A percentile compares a stretch with the other conserved stretches of the same genome.
These are phyloP conservation scores for Talaromyces atroroseus DNA, from an alignment of 2,329 filamentous ascomycete genomes.

Conservation along the genomic window DNA sequence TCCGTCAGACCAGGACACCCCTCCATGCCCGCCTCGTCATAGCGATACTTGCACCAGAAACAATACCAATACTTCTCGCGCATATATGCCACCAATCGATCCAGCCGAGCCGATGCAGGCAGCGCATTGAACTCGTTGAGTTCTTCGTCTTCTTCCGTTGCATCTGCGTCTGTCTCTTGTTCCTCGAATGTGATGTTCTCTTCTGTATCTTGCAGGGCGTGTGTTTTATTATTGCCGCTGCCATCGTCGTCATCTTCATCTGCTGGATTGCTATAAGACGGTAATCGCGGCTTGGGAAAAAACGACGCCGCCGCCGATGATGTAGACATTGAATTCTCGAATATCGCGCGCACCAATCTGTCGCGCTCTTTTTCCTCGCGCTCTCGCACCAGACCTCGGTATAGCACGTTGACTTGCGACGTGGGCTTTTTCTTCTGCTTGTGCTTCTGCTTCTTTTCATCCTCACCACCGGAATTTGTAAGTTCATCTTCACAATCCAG, in stretches of 20 bases:
- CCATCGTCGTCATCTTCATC: slow-evolving; percentile 43
- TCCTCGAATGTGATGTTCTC: slow-evolving; percentile 39
- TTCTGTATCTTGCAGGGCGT: slow-evolving; percentile 58
- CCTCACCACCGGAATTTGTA: too few relatives aligned
- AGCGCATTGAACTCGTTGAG: slow-evolving; percentile 73
- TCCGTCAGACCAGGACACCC: slow-evolving; percentile 84
- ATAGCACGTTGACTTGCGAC: slow-evolving; percentile 69
- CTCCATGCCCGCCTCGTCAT: slow-evolving; percentile 67
- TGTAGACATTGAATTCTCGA: slow-evolving; percentile 25
- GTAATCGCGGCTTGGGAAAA: slow-evolving; percentile 43
- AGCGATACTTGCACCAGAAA: slow-evolving; percentile 91
- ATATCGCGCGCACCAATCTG: slow-evolving; percentile 26
- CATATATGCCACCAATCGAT: slow-evolving; percentile 62
- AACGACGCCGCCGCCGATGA: slow-evolving; percentile 24
- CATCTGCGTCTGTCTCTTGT: slow-evolving; percentile 56
- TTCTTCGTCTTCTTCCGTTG: slow-evolving; percentile 74
- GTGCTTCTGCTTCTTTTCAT: neutral
- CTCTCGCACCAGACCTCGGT: slow-evolving; percentile 66
- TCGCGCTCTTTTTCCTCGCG: slow-evolving; percentile 56
- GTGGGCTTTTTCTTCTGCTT: slow-evolving; percentile 44
- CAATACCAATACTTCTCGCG: slow-evolving; percentile 73
- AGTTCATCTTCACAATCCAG: slow-evolving; percentile 57
- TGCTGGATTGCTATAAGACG: slow-evolving; percentile 41
- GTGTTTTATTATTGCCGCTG: slow-evolving; percentile 59
- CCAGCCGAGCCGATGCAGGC: slow-evolving; percentile 60